Percentiles rank a stretch among this genome's conserved stretches.
Conservation (phyloP, 2,329 filamentous ascomycete genomes). For the Diaporthe citriasiana region DNA sequence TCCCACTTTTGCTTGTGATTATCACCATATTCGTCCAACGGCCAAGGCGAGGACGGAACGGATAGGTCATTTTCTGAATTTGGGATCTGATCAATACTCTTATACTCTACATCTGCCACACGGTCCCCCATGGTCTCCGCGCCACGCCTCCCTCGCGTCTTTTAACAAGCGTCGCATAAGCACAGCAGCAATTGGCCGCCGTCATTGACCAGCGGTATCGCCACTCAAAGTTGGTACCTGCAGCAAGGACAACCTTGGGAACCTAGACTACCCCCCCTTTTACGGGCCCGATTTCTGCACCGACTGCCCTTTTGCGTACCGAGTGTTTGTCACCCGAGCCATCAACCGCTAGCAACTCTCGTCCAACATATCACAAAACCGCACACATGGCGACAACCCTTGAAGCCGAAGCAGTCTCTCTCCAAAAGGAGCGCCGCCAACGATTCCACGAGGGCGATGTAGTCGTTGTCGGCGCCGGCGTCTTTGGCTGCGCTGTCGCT, state of each 20-base stretch:
- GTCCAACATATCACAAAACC: constrained; percentile 3
- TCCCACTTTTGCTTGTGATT: constrained; percentile 37
- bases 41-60: constrained; percentile 4
- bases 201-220: constrained; percentile 31
- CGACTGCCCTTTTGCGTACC: not conserved
- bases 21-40: constrained; percentile 34
- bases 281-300: constrained; percentile 10
- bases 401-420: constrained; percentile 53
- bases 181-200: constrained; percentile 17
- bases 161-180: constrained; percentile 5
- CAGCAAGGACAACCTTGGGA: constrained; percentile 22
- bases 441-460: constrained; percentile 80
- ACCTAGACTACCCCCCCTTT: constrained; percentile 17
- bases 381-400: constrained; percentile 51
- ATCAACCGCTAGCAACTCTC: constrained; percentile 37
- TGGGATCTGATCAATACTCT: constrained; percentile 16
- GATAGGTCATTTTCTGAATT: constrained; percentile 1
- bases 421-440: constrained; percentile 62
- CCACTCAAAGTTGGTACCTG: constrained; percentile 19
- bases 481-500: constrained; percentile 90
- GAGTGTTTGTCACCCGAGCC: not conserved
- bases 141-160: constrained; percentile 14
- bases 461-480: constrained; percentile 91
- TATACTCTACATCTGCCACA: constrained; percentile 8
- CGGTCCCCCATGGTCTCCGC: not conserved